Evolutionary conservation across 345 rosid genomes (phyloP).

Genomic region (Salix caprea): DNA sequence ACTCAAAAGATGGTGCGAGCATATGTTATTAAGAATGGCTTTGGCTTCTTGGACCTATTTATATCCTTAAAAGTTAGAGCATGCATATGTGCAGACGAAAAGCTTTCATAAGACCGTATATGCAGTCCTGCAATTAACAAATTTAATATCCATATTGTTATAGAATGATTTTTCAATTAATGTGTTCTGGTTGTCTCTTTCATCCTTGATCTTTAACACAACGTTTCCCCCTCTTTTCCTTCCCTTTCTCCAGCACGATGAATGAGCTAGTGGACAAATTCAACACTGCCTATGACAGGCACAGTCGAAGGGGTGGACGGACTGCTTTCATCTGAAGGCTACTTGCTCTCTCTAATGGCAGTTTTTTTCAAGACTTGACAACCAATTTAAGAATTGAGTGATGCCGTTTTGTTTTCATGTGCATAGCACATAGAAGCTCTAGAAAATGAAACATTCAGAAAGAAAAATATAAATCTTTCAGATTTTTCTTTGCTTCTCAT

Average conservation of each 20-base stretch:
- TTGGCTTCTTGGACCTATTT: neutral
- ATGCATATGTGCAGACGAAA: too few relatives aligned
- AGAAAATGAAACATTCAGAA: slow-evolving; percentile 5
- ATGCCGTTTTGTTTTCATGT: slow-evolving; percentile 12
- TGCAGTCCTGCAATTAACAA: too few relatives aligned
- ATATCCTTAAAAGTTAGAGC: too few relatives aligned
- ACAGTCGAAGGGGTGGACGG: slow-evolving; percentile 86
- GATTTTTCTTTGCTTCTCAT: neutral
- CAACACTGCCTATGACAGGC: slow-evolving; percentile 93
- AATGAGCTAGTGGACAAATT: slow-evolving; percentile 91
- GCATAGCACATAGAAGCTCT: slow-evolving; percentile 30
- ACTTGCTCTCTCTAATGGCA: neutral
- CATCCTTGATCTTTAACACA: neutral
- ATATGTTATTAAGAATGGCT: neutral
- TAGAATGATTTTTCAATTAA: neutral
- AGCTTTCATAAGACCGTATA: neutral
- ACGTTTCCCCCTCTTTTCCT: slow-evolving; percentile 2
- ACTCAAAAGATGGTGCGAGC: neutral
- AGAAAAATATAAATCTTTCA: slow-evolving; percentile 8
- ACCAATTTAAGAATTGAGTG: neutral
- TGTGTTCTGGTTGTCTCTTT: neutral
- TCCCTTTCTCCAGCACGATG: slow-evolving; percentile 60
- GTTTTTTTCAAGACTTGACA: neutral
- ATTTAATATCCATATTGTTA: too few relatives aligned
- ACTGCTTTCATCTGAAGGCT: slow-evolving; percentile 61